Conservation (phyloP, 2,329 filamentous ascomycete species). For the Ceratocystis cubensis region DNA sequence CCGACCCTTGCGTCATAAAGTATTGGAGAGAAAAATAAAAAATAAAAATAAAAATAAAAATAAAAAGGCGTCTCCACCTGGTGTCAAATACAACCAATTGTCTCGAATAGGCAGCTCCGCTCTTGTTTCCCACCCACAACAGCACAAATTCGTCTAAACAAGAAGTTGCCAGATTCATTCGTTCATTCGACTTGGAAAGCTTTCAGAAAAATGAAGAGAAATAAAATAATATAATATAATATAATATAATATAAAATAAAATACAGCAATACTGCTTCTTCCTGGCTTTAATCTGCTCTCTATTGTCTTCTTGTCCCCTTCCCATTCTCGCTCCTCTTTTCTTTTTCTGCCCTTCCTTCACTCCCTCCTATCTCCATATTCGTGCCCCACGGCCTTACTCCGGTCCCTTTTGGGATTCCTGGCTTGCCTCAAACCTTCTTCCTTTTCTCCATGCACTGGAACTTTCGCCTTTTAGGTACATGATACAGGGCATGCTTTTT, state of each 20-base stretch:
- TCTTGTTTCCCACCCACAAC: neutral
- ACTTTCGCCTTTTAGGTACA: constrained; percentile 24
- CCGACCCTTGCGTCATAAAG: too few species aligned
- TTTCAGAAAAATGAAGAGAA: neutral
- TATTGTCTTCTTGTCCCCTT: neutral
- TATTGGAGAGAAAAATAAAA: neutral
- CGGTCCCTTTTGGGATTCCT: constrained; percentile 25
- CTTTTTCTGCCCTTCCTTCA: neutral
- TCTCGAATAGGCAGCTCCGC: neutral
- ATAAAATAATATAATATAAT: neutral
- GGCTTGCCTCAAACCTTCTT: constrained; percentile 3
- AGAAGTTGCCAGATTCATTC: neutral
- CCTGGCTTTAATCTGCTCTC: too few species aligned
- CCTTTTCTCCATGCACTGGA: constrained; percentile 5
- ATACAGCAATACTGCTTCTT: neutral
- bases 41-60: too few species aligned
- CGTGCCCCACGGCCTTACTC: constrained; percentile 25
- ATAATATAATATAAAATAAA: neutral
- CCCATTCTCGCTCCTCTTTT: neutral
- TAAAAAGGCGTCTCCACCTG: neutral
- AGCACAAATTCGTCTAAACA: neutral
- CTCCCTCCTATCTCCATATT: neutral
- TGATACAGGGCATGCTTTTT: neutral
- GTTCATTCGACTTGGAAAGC: neutral
- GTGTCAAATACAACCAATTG: neutral